Percentiles rank a stretch among this genome's conserved stretches.
phyloP scores from a whole-genome alignment of 768 basidiomycete species.

The Galerina marginata region DNA sequence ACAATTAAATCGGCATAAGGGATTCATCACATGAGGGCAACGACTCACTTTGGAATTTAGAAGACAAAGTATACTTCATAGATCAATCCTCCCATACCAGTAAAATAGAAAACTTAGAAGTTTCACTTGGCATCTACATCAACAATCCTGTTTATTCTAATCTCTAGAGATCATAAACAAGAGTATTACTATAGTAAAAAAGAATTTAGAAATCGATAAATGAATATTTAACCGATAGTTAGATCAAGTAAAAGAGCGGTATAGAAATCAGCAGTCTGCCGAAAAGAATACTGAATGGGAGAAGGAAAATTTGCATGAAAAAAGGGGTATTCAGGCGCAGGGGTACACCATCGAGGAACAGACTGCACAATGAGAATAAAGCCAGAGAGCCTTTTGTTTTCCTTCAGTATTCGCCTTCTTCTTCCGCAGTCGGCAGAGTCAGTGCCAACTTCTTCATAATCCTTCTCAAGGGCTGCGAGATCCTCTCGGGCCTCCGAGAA shows the following conservation, averaged over 20 bases:
- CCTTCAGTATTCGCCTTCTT: constrained; percentile 40
- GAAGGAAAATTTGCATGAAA: constrained; percentile 17
- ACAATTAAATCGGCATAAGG: constrained; percentile 41
- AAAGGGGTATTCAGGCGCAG: constrained; percentile 27
- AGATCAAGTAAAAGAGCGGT: constrained; percentile 1
- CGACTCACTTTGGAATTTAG: neutral
- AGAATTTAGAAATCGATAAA: constrained; percentile 28
- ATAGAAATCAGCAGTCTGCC: neutral
- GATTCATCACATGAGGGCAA: neutral
- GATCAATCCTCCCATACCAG: too few relatives aligned
- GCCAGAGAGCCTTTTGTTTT: neutral
- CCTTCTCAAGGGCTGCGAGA: constrained; percentile 99
- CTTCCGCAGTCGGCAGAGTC: constrained; percentile 57
- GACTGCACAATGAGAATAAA: constrained; percentile 6
- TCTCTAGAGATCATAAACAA: constrained; percentile 17
- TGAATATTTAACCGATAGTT: constrained; percentile 21
- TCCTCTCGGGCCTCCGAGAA: constrained; percentile 99
- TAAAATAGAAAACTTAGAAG: too few relatives aligned
- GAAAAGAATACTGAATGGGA: neutral
- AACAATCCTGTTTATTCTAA: constrained; percentile 19
- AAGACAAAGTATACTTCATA: too few relatives aligned
- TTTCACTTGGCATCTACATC: neutral
- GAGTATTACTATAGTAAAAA: constrained; percentile 30
- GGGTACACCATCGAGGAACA: constrained; percentile 17
- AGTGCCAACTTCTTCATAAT: constrained; percentile 83